These are phyloP conservation scores for Trichoderma endophyticum DNA, from an alignment of 2,329 filamentous ascomycete species.

Conservation along the genomic window DNA sequence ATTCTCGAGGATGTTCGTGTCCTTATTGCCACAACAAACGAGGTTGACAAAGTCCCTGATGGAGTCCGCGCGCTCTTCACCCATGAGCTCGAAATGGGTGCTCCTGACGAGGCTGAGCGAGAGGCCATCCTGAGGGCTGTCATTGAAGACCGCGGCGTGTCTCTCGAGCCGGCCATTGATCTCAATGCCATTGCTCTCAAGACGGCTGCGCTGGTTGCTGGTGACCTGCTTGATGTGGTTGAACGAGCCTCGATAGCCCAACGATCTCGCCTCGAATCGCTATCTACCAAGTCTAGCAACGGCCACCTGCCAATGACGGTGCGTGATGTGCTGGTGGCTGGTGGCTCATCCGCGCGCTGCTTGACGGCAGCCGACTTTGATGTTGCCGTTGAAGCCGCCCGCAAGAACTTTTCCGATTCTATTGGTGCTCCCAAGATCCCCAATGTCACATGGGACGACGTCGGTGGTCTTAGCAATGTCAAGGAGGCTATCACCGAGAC, in stretches of 20 bases:
- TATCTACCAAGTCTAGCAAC: slow-evolving; percentile 53
- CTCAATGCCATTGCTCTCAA: slow-evolving; percentile 84
- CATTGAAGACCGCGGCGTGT: slow-evolving; percentile 70
- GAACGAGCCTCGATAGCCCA: slow-evolving; percentile 82
- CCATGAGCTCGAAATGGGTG: slow-evolving; percentile 89
- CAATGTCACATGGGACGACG: slow-evolving; percentile 94
- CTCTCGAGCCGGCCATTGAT: slow-evolving; percentile 80
- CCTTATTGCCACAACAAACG: slow-evolving; percentile 88
- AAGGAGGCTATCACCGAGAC: slow-evolving; percentile 98
- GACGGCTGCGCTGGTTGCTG: slow-evolving; percentile 91
- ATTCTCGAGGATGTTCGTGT: slow-evolving; percentile 77
- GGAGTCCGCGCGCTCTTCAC: slow-evolving; percentile 88
- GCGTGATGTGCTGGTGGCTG: slow-evolving; percentile 83
- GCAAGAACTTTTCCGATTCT: slow-evolving; percentile 96
- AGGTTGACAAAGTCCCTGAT: slow-evolving; percentile 91
- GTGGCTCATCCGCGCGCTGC: slow-evolving; percentile 73
- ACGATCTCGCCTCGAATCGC: slow-evolving; percentile 67
- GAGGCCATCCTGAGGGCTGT: slow-evolving; percentile 82
- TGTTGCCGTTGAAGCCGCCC: slow-evolving; percentile 86
- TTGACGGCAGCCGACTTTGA: slow-evolving; percentile 85
- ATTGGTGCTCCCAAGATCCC: slow-evolving; percentile 98
- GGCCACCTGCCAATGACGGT: slow-evolving; percentile 54
- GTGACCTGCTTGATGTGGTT: slow-evolving; percentile 90
- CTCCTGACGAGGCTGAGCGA: slow-evolving; percentile 87
- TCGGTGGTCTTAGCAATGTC: slow-evolving; percentile 87